Evolutionary conservation across 116 monocot species (phyloP).

Genomic region (Phalaenopsis hybrid): DNA sequence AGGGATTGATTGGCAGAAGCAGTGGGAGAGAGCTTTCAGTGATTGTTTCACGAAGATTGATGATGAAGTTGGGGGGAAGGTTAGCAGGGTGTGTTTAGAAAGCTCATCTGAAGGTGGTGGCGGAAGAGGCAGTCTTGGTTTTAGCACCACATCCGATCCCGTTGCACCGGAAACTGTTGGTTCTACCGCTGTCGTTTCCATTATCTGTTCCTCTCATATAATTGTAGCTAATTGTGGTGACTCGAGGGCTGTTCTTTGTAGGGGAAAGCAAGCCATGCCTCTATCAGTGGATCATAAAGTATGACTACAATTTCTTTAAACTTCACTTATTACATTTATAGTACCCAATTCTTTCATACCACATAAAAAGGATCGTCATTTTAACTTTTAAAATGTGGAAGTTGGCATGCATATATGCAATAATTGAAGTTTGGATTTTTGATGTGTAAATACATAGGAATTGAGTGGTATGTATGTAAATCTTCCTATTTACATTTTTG

Average conservation of each 20-base stretch:
- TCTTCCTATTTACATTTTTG: not conserved
- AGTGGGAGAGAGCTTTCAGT: conserved; percentile 52
- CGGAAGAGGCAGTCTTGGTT: conserved; percentile 6
- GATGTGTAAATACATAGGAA: too few species aligned
- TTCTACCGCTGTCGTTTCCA: conserved; percentile 68
- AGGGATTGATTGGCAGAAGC: conserved; percentile 37
- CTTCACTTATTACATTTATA: too few species aligned
- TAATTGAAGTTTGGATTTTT: too few species aligned
- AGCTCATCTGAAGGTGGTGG: conserved; percentile 16
- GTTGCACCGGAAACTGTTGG: conserved; percentile 80
- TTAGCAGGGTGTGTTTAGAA: conserved; percentile 8
- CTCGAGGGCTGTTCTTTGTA: conserved; percentile 78
- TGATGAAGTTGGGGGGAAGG: conserved; percentile 55
- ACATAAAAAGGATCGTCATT: too few species aligned
- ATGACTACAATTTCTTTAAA: not conserved
- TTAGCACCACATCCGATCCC: conserved; percentile 24
- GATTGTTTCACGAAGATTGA: conserved; percentile 56
- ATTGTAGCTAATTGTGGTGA: conserved; percentile 78
- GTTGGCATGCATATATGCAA: too few species aligned
- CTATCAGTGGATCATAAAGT: conserved; percentile 86
- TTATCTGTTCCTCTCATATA: conserved; percentile 72
- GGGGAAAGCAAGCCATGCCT: conserved; percentile 64
- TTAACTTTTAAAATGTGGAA: too few species aligned
- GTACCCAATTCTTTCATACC: too few species aligned
- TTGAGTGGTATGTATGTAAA: too few species aligned